A percentile compares a stretch with the other conserved stretches of the same genome.
Evolutionary conservation across 73 alveolate species (phyloP).

Genomic region (Paramecium pentaurelia): DNA sequence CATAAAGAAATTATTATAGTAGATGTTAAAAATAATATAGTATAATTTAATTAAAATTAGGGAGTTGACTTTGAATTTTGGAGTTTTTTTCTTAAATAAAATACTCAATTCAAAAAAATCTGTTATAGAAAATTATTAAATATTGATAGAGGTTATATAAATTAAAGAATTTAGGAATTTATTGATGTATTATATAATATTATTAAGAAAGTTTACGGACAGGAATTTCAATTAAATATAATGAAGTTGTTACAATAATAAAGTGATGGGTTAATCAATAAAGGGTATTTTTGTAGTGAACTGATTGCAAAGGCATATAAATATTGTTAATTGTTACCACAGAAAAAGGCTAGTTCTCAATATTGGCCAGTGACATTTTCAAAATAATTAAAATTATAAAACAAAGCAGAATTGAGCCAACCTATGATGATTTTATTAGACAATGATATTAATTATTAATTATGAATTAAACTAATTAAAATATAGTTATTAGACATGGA

Average conservation of each 20-base stretch:
- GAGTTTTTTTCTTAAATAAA: not conserved
- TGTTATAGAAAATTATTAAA: not conserved
- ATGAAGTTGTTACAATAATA: not conserved
- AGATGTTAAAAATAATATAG: not conserved
- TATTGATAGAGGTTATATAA: not conserved
- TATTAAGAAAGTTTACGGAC: not conserved
- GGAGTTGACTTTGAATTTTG: not conserved
- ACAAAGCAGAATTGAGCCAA: not conserved
- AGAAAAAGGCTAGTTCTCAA: not conserved
- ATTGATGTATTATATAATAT: not conserved
- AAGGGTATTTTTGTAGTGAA: constrained; percentile 11
- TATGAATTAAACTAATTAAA: not conserved
- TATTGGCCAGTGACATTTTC: not conserved
- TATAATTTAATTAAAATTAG: not conserved
- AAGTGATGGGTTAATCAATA: not conserved
- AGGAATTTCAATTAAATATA: not conserved
- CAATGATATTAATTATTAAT: not conserved
- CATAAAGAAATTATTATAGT: not conserved
- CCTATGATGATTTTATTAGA: not conserved
- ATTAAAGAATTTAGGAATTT: not conserved
- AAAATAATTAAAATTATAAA: not conserved
- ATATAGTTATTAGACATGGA: constrained; percentile 28
- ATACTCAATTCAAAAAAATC: not conserved
- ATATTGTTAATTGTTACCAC: not conserved
- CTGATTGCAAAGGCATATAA: constrained; percentile 22